Evolutionary conservation across 768 basidiomycete species (phyloP), one percentile per base, ranked within the genome.

Genomic region (Phaeotremella skinneri): DNA sequence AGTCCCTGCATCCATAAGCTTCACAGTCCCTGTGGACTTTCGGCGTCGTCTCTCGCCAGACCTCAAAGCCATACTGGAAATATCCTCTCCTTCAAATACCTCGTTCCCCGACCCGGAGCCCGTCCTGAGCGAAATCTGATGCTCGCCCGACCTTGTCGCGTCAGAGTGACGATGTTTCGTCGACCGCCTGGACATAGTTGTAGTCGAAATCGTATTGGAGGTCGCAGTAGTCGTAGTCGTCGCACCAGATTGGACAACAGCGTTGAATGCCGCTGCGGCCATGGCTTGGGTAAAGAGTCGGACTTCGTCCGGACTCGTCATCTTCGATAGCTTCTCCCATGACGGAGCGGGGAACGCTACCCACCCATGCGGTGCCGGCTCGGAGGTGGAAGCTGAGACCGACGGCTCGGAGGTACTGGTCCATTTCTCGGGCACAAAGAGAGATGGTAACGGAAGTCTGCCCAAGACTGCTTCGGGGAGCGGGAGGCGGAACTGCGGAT

Each of bases 291-390:
- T 63, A 55, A 67, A 69, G 21, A 70, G 39, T 52, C 67, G 64
- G 58, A 70, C 54, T 55, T 72, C 68, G 23, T 69, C 67, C 21
- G 69, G 61, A 49, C 60, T 67, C 2, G 69, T 56, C 66, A 73
- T 62, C 45, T 61, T 63, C 26, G 62, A 53, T n/a, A 72, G 25
- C 9, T 61, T 67, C 49, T 69, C 72, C 72, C 72, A 73, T 2
- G 72, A 70, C n/a, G 69, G 67, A 0, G 65, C 53, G 13, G 72
- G 69, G 41, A 73, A 54, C 2, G 65, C 60, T 1, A 69, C 61
- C 67, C 69, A 70, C 39, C 63, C 67, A 13, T 65, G 57, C 1
- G 59, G 39, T 16, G 42, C 17, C 23, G 14, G 16, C n/a, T n/a
- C 21, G 7, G 37, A 9, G 11, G 37, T 39, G 9, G 43, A 7